Base-by-base conservation (phyloP, 2,329 filamentous ascomycete genomes). In the Aspergillus fijiensis region DNA sequence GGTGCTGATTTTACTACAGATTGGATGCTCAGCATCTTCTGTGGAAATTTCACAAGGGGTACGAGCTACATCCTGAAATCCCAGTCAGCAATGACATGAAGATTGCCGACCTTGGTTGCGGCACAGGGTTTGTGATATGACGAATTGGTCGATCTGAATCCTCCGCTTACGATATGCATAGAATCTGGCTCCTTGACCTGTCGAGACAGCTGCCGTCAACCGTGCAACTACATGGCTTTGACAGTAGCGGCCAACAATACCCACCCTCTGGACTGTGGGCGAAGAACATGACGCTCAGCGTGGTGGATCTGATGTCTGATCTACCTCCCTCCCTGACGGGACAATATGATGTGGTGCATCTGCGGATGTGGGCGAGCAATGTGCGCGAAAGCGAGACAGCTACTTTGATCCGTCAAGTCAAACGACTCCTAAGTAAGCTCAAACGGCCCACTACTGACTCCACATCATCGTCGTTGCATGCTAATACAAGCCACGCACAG, bases 321-420 rank as follows among this genome's bases (percentile, higher is more conserved):
- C 51, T 63, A 2, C 63, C 67, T 11, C 7, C 11, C 11, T 45
- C 39, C 4, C 47, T 68, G 2, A 29, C 16, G 16, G 60, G 61
- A 2, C 57, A 60, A 31, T 67, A 66, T 35, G 66, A 69, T 57
- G 61, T 65, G 23, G 62, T 67, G 0, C 66, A 64, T 60, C 29
- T 67, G n/a, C 60, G 63, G 14, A 35, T 63, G 61, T 60, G 61
- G 61, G 39, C 54, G 11, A 56, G 57, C 35, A 62, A 59, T 51
- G 1, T 59, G 14, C 50, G 51, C 31, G 57, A 55, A 49, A 53
- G 47, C 25, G 51, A 61, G 60, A 52, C 54, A 49, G 35, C 48
- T 31, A 10, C 57, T n/a, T 25, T 65, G 51, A 57, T 62, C 25
- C 5, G 55, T 2, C 33, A 16, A 5, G 12, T 12, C 12, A 35